phyloP scores from a whole-genome alignment of 208 protist species.

The Zelonia costaricensis region DNA sequence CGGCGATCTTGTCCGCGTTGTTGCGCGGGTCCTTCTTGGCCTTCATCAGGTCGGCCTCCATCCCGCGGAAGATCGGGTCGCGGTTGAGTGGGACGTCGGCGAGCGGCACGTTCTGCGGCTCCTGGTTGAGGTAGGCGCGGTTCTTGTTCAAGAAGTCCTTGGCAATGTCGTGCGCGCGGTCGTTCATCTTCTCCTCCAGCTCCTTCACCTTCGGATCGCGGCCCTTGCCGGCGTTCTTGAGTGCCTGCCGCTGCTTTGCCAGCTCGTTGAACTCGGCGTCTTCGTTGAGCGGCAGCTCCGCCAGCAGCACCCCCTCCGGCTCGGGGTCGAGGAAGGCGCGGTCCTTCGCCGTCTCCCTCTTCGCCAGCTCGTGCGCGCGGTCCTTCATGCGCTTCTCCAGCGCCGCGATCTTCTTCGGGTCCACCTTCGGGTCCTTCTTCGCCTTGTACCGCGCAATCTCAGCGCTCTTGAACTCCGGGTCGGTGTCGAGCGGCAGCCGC shows the following conservation, averaged over 20 bases:
- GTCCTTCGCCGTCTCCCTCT: conserved; percentile 56
- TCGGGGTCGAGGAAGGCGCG: conserved; percentile 71
- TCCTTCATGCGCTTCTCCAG: conserved; percentile 63
- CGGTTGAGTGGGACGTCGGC: conserved; percentile 65
- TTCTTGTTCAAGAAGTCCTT: conserved; percentile 63
- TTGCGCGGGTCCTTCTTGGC: conserved; percentile 55
- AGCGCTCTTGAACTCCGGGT: conserved; percentile 73
- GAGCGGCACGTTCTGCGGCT: conserved; percentile 68
- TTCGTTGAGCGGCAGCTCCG: conserved; percentile 52
- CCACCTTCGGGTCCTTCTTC: conserved; percentile 42
- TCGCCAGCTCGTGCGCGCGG: conserved; percentile 56
- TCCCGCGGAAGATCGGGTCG: conserved; percentile 72
- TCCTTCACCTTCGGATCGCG: conserved; percentile 47
- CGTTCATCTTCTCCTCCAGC: conserved; percentile 78
- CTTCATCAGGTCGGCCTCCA: conserved; percentile 71
- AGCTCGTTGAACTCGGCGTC: conserved; percentile 70
- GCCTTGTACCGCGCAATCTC: conserved; percentile 74
- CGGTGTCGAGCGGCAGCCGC: conserved; percentile 70
- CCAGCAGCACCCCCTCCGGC: conserved; percentile 82
- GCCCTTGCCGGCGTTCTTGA: conserved; percentile 51
- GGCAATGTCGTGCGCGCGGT: conserved; percentile 64
- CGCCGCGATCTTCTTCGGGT: conserved; percentile 39
- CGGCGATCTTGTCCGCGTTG: conserved; percentile 58
- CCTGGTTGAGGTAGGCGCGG: conserved; percentile 66
- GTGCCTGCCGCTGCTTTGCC: conserved; percentile 63